Conservation (phyloP, 306 rosid genomes). For the Pterocarpus macrocarpus region DNA sequence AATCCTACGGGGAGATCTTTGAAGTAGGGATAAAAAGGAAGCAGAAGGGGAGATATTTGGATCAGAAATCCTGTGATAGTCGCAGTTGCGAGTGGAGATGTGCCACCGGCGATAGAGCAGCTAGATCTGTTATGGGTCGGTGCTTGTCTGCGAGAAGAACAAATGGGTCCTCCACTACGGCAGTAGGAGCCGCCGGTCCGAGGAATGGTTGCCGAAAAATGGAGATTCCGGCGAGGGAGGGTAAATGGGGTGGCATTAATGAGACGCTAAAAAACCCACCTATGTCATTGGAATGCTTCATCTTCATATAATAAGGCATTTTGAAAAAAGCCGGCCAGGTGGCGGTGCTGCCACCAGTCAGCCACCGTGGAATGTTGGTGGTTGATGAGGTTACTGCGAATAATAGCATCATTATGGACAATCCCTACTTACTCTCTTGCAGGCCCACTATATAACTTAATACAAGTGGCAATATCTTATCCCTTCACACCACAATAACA, state of each 20-base stretch:
- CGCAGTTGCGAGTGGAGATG: neutral
- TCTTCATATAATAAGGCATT: slow-evolving; percentile 55
- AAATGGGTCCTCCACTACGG: slow-evolving; percentile 50
- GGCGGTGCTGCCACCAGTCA: slow-evolving; percentile 25
- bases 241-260: slow-evolving; percentile 38
- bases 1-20: no score
- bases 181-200: neutral
- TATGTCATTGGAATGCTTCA: slow-evolving; percentile 91
- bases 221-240: slow-evolving; percentile 42
- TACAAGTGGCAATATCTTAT: no score
- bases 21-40: no score
- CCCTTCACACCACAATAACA: no score
- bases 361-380: slow-evolving; percentile 36
- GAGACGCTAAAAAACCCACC: slow-evolving; percentile 83
- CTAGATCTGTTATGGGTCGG: slow-evolving; percentile 59
- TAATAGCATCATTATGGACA: no score
- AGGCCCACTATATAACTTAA: no score
- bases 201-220: slow-evolving; percentile 41
- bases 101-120: slow-evolving; percentile 14
- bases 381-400: neutral
- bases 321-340: neutral
- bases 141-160: slow-evolving; percentile 64
- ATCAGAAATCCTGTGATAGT: no score
- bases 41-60: no score
- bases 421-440: no score